A percentile compares a stretch with the other conserved stretches of the same genome.
phyloP scores from a whole-genome alignment of 495 filamentous ascomycete genomes.

The Daldinia concentrica region DNA sequence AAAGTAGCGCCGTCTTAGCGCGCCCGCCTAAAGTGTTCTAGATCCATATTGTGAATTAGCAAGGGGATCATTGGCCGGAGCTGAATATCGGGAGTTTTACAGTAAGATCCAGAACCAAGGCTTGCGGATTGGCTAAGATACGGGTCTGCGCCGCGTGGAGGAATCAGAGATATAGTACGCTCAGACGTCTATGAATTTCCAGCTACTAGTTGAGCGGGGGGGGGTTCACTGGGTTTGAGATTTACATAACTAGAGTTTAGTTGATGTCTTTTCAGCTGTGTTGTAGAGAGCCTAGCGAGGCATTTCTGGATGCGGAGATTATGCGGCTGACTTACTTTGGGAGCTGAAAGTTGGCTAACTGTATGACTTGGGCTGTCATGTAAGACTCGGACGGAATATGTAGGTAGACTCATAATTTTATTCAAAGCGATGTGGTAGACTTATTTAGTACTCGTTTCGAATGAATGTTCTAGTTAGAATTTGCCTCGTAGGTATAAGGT shows the following conservation, averaged over 20 bases:
- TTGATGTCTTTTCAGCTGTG: slow-evolving; percentile 1
- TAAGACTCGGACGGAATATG: background rate
- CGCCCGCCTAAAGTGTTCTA: background rate
- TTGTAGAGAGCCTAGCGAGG: slow-evolving; percentile 16
- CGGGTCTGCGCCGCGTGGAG: slow-evolving; percentile 20
- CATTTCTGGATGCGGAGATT: slow-evolving; percentile 1
- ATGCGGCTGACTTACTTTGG: slow-evolving; percentile 12
- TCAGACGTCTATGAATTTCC: background rate
- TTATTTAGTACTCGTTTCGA: background rate
- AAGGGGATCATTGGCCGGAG: background rate
- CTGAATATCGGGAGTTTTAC: background rate
- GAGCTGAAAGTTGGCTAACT: background rate
- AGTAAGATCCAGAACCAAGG: background rate
- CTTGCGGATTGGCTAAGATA: slow-evolving; percentile 19
- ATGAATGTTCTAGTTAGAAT: background rate
- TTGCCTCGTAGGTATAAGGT: background rate
- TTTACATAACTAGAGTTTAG: background rate
- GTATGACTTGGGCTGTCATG: background rate
- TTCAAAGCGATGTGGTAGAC: background rate
- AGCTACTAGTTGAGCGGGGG: background rate
- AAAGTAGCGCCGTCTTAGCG: background rate
- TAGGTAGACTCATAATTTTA: background rate
- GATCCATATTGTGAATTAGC: background rate
- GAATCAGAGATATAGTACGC: background rate
- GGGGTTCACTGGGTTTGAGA: background rate